Base-by-base conservation (phyloP, 257 asterid species). In the Solanum etuberosum region DNA sequence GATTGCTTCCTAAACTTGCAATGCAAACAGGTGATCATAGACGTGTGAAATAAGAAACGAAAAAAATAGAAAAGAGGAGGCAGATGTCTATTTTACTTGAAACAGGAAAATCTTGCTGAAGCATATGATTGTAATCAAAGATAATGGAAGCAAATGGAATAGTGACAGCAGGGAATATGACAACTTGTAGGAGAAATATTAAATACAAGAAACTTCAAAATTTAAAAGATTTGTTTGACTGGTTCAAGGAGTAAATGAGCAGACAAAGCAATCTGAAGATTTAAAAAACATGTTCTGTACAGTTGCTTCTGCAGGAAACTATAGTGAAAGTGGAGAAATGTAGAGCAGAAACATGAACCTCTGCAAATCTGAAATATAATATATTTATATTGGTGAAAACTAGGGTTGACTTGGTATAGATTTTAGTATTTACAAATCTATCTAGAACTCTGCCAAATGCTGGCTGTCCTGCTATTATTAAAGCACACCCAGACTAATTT, bases 61-160 rank as follows among this genome's bases (percentile, higher is more conserved):
- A 43, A 31, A 78, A 78, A 78, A 46, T 7, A 40, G 59, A 29
- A 78, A 78, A 42, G 63, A 42, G 25, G 34, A 42, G 61, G 37
- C 34, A 25, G 38, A 43, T 78, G 38, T n/a, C 65, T 9, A 43
- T 43, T 29, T 78, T 43, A 43, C 38, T 78, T 8, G 38, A 43
- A 25, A 25, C 34, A 29, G 32, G 82, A 37, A 74, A 37, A 23
- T 74, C 98, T 87, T 93, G 98, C 37, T 43, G 65, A 48, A 48
- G 18, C 12, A 12, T 81, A 81, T 6, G 31, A 48, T 86, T 89
- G 91, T 37, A 97, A 97, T 92, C 91, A 98, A 1, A 81, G 32
- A 18, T 31, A 51, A 16, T 21, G 21, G 46, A 29, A 18, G 29
- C 37, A 1, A 81, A 81, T 0, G 85, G 29, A 46, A 46, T 0